Evolutionary conservation across 441 rosid species (phyloP).

Genomic region (Breynia disticha): DNA sequence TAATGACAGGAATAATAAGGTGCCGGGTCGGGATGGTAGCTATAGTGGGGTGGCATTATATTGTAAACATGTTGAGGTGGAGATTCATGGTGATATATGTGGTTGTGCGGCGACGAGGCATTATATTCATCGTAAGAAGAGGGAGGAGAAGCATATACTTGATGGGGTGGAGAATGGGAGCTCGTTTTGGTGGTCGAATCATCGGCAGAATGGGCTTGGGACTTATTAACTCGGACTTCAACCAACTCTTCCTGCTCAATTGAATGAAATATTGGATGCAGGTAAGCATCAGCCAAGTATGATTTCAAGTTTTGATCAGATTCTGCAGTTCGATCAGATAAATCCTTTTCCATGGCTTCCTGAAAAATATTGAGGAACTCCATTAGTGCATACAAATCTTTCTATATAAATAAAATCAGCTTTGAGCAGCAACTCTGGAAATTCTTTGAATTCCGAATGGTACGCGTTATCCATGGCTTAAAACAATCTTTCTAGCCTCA

Average conservation of each 20-base stretch:
- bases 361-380: conserved; percentile 19
- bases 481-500: neutral
- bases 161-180: conserved; percentile 49
- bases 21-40: conserved; percentile 13
- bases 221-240: conserved; percentile 48
- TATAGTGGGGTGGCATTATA: conserved; percentile 19
- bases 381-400: neutral
- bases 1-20: conserved; percentile 35
- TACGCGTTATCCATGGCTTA: neutral
- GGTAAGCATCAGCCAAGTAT: conserved; percentile 74
- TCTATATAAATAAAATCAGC: neutral
- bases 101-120: conserved; percentile 24
- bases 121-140: conserved; percentile 26
- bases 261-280: conserved; percentile 85
- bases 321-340: conserved; percentile 45
- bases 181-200: conserved; percentile 31
- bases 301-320: conserved; percentile 52
- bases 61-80: conserved; percentile 16
- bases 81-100: conserved; percentile 25
- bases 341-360: conserved; percentile 94
- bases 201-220: conserved; percentile 23
- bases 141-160: conserved; percentile 13
- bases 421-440: neutral
- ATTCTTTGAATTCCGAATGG: neutral
- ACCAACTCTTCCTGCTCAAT: conserved; percentile 50